Evolutionary conservation across 2,329 filamentous ascomycete species (phyloP), one percentile per base, ranked within the genome.

Genomic region (Diplodia scrobiculata): DNA sequence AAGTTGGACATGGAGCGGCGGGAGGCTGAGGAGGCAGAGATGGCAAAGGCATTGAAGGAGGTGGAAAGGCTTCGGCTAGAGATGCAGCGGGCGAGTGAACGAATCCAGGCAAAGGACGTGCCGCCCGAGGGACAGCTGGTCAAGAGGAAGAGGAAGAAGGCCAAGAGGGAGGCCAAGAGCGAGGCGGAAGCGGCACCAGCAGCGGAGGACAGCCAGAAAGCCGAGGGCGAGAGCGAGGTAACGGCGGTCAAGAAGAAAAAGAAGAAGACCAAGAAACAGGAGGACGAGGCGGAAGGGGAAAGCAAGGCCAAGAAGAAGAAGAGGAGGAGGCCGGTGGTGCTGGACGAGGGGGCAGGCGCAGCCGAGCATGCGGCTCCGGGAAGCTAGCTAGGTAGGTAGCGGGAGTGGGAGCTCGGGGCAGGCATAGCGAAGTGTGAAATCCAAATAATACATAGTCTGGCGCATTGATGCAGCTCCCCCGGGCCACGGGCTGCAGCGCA

Each of bases 21-120:
- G 69, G 85, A 89, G 74, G 86, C 85, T 17, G 92, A 96, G 73
- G 92, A 97, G 68, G 87, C 86, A 1, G 93, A 97, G 78, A 96
- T 97, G 91, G 87, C 87, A 52, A 87, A 87, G 72, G 95, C 94
- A 9, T 87, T 97, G 82, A 89, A 89, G 75, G 91, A 97, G 76
- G 91, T 99, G 2, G 94, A 98, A 80, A 84, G 88, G 62, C 80
- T 96, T 67, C 84, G 95, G 63, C 81, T 97, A 66, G 91, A 97
- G 78, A 97, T 98, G 92, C 91, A 93, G 78, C 82, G 90, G 66
- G 89, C 88, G 45, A 91, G 89, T 72, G 91, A 93, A 78, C 82
- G 89, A 65, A 88, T 93, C 45, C 85, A 90, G 70, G 85, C 89
- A 21, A 87, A 88, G 71, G 88, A 88, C n/a, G 86, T 89, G 32